Evolutionary conservation across 805 yeast species (phyloP).

Genomic region (Wickerhamomyces kurtzmanii): DNA sequence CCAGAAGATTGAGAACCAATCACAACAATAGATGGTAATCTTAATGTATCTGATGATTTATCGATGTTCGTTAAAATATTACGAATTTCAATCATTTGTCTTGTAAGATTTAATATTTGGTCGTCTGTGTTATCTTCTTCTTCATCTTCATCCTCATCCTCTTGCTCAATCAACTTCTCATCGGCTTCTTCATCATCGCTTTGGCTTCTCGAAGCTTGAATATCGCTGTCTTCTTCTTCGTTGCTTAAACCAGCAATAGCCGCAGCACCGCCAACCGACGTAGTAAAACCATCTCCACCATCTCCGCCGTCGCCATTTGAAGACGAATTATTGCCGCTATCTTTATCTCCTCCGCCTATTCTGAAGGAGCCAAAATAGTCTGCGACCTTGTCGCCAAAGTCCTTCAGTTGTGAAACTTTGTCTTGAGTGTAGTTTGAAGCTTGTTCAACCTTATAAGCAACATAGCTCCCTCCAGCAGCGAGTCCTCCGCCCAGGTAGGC

Average conservation of each 20-base stretch:
- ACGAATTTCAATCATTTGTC: slow-evolving; percentile 95
- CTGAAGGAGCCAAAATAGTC: too few species aligned
- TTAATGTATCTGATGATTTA: slow-evolving; percentile 60
- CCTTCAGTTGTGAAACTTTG: slow-evolving; percentile 51
- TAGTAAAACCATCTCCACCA: slow-evolving; percentile 31
- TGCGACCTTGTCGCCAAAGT: slow-evolving; percentile 41
- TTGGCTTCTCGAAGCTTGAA: slow-evolving; percentile 27
- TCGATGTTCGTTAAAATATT: slow-evolving; percentile 68
- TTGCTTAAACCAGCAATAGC: slow-evolving; percentile 33
- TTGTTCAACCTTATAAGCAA: slow-evolving; percentile 86
- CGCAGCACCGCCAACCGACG: slow-evolving; percentile 50
- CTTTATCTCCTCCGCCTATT: slow-evolving; percentile 9
- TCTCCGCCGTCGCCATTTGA: slow-evolving; percentile 21
- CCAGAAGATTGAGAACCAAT: slow-evolving; percentile 98
- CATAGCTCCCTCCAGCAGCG: slow-evolving; percentile 92
- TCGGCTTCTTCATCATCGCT: slow-evolving; percentile 35
- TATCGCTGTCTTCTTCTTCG: slow-evolving; percentile 37
- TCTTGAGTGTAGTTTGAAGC: slow-evolving; percentile 67
- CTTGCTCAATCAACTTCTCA: slow-evolving; percentile 24
- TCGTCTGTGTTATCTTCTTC: slow-evolving; percentile 54
- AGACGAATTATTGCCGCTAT: slow-evolving; percentile 8
- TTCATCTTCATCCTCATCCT: slow-evolving; percentile 42
- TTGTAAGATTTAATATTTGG: slow-evolving; percentile 81
- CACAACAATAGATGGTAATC: slow-evolving; percentile 90
- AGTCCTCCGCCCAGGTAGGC: slow-evolving; percentile 83